Percentiles rank a stretch among this genome's conserved stretches.
Conservation (phyloP, 2,329 filamentous ascomycete genomes). For the Sclerotinia minor region DNA sequence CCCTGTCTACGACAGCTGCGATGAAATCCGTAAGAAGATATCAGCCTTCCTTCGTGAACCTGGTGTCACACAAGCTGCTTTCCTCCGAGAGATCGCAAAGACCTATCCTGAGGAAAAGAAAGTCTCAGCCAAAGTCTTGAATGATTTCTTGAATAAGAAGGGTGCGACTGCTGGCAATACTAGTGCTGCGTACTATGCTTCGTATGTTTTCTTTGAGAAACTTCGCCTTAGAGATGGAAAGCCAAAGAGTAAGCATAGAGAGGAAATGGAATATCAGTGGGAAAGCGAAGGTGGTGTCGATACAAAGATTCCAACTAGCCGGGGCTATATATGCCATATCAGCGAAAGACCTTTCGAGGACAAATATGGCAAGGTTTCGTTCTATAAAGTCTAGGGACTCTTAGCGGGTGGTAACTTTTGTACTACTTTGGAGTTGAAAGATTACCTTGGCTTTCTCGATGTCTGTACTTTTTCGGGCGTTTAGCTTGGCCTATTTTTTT, state of each 20-base stretch:
- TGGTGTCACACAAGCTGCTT: slow-evolving; percentile 52
- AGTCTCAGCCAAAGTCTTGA: slow-evolving; percentile 49
- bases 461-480: neutral
- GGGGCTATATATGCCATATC: neutral
- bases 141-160: slow-evolving; percentile 52
- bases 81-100: slow-evolving; percentile 51
- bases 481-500: neutral
- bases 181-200: slow-evolving; percentile 52
- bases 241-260: slow-evolving; percentile 52
- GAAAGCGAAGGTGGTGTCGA: slow-evolving; percentile 9
- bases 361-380: slow-evolving; percentile 26
- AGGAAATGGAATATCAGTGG: slow-evolving; percentile 51
- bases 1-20: slow-evolving; percentile 56
- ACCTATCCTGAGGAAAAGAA: slow-evolving; percentile 44
- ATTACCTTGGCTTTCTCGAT: neutral
- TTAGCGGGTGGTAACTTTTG: neutral
- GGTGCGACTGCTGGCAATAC: slow-evolving; percentile 52
- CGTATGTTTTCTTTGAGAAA: slow-evolving; percentile 62
- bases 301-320: neutral
- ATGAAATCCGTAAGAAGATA: slow-evolving; percentile 59
- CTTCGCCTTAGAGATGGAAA: slow-evolving; percentile 52
- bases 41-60: slow-evolving; percentile 50
- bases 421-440: neutral
- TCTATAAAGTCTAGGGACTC: neutral
- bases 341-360: slow-evolving; percentile 23